Evolutionary conservation across 2,329 filamentous ascomycete species (phyloP).

Genomic region (Cladosporium colombiae): DNA sequence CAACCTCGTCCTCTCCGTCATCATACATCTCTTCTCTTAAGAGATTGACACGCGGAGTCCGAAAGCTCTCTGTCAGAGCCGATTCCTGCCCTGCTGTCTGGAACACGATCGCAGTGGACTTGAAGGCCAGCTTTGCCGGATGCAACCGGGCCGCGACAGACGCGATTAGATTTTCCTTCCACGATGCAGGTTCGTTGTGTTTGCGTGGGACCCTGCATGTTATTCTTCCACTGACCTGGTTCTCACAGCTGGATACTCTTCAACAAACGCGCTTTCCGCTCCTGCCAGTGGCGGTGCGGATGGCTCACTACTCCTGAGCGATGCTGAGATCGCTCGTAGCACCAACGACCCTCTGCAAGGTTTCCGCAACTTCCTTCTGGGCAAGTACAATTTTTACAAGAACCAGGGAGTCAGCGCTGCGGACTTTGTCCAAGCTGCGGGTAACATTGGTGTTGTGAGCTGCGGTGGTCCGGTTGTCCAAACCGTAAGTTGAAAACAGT

Average conservation of each 20-base stretch:
- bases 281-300: slow-evolving; percentile 42
- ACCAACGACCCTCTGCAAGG: slow-evolving; percentile 50
- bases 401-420: slow-evolving; percentile 46
- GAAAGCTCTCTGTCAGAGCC: not conserved
- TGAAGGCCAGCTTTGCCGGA: slow-evolving; percentile 20
- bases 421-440: slow-evolving; percentile 56
- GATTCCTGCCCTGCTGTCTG: slow-evolving; percentile 23
- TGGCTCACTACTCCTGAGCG: slow-evolving; percentile 43
- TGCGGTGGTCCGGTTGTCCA: slow-evolving; percentile 26
- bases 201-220: not conserved
- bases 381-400: slow-evolving; percentile 38
- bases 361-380: slow-evolving; percentile 45
- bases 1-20: not conserved
- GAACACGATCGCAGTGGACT: slow-evolving; percentile 20
- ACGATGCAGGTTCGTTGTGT: slow-evolving; percentile 28
- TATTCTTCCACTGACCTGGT: not conserved
- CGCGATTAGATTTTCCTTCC: slow-evolving; percentile 38
- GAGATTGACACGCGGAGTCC: slow-evolving; percentile 1
- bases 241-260: slow-evolving; percentile 23
- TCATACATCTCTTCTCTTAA: slow-evolving; percentile 7
- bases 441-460: slow-evolving; percentile 42
- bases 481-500: slow-evolving; percentile 8
- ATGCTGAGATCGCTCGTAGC: slow-evolving; percentile 38
- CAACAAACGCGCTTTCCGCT: slow-evolving; percentile 24
- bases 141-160: slow-evolving; percentile 20